Base-by-base conservation (phyloP, 768 basidiomycete genomes). In the Rhodosporidiobolus odoratus region DNA sequence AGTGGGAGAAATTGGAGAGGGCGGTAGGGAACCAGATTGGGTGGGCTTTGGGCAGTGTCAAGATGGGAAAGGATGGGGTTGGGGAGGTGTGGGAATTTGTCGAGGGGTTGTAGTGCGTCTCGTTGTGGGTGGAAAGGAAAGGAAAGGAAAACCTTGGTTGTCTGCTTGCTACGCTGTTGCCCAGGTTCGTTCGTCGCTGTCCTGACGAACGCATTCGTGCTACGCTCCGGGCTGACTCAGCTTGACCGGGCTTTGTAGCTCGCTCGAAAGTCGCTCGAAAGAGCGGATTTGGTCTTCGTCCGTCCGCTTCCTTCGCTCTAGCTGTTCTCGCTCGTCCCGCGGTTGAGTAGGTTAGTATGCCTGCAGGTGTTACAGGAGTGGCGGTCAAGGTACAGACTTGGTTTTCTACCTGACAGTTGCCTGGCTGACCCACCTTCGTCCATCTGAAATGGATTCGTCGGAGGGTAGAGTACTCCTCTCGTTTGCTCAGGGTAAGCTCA, bases 401-500 rank as follows among this genome's bases (percentile, higher is more conserved):
- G 15, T n/a, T 50, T n/a, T n/a, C n/a, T n/a, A n/a, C n/a, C n/a
- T n/a, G n/a, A n/a, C n/a, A n/a, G n/a, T n/a, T n/a, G n/a, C n/a
- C n/a, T n/a, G n/a, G n/a, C n/a, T n/a, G n/a, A n/a, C n/a, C n/a
- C n/a, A n/a, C n/a, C n/a, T n/a, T 19, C 32, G 2, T n/a, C 54
- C 7, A 23, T 16, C n/a, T 2, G 50, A 4, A 5, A 16, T 27
- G 5, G 12, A 9, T 25, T 21, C 2, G 19, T 30, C 54, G 19
- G 12, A 0, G 50, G 10, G 27, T 63, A 73, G 71, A 59, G 60
- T 21, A 74, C 73, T 34, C 69, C 73, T 16, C 63, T 74, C 21
- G 73, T 74, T 10, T 74, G 73, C 37, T 41, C 66, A 21, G 73
- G 73, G 72, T 69, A 35, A 7, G 72, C 19, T 6, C 7, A n/a